These are phyloP conservation scores for Monosporascus sp. DNA, from an alignment of 2,329 filamentous ascomycete species.

Conservation along the genomic window DNA sequence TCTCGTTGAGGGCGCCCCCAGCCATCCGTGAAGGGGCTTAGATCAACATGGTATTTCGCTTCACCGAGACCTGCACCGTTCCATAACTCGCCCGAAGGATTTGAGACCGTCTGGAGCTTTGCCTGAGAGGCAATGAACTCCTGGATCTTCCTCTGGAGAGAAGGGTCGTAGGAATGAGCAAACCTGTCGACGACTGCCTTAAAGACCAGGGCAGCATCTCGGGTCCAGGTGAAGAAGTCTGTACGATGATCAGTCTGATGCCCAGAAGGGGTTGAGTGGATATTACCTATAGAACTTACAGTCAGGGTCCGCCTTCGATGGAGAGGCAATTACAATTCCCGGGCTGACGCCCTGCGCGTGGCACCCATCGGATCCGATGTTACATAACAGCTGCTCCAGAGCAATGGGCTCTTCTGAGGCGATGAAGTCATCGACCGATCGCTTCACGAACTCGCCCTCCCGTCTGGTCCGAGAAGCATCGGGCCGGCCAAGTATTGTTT, in stretches of 20 bases:
- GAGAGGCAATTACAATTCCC: slow-evolving; percentile 53
- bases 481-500: slow-evolving; percentile 45
- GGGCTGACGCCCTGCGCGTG: slow-evolving; percentile 40
- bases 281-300: slow-evolving; percentile 37
- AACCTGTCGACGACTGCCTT: slow-evolving; percentile 66
- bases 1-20: slow-evolving; percentile 81
- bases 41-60: slow-evolving; percentile 66
- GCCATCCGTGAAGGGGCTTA: slow-evolving; percentile 56
- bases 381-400: slow-evolving; percentile 48
- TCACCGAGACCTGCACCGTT: slow-evolving; percentile 59
- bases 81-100: slow-evolving; percentile 58
- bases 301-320: slow-evolving; percentile 47
- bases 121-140: slow-evolving; percentile 66
- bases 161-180: slow-evolving; percentile 49
- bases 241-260: slow-evolving; percentile 6
- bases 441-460: slow-evolving; percentile 36
- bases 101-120: slow-evolving; percentile 59
- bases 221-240: slow-evolving; percentile 78
- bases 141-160: slow-evolving; percentile 56
- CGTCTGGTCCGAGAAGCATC: slow-evolving; percentile 25
- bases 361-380: slow-evolving; percentile 53
- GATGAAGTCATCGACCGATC: slow-evolving; percentile 49
- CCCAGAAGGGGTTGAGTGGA: background rate
- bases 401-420: slow-evolving; percentile 47
- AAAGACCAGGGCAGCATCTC: slow-evolving; percentile 67